These are phyloP conservation scores for Pelargonium australe DNA, from an alignment of 441 rosid genomes.

Conservation along the genomic window DNA sequence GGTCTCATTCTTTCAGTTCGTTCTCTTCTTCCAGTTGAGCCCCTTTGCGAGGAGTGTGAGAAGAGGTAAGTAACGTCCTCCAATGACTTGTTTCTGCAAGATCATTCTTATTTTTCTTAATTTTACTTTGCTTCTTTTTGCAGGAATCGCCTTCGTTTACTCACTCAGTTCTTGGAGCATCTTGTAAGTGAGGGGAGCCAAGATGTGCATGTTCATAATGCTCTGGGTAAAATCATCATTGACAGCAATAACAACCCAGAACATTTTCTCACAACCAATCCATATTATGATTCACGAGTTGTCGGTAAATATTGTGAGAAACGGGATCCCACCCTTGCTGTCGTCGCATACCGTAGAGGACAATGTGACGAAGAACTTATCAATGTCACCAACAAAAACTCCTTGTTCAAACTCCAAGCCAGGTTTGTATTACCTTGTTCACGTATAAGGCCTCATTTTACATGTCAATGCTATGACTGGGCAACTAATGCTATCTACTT, in stretches of 20 bases:
- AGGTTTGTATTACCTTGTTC: slow-evolving; percentile 47
- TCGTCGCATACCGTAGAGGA: slow-evolving; percentile 96
- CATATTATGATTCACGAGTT: slow-evolving; percentile 93
- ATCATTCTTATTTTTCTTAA: neutral
- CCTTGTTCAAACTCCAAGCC: slow-evolving; percentile 95
- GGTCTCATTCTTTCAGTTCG: slow-evolving; percentile 95
- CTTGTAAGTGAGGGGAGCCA: slow-evolving; percentile 99
- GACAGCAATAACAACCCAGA: slow-evolving; percentile 99
- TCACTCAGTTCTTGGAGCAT: slow-evolving; percentile 99
- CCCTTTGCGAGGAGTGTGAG: slow-evolving; percentile 96
- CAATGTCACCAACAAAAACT: slow-evolving; percentile 92
- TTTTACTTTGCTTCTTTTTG: slow-evolving; percentile 18
- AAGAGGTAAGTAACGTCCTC: slow-evolving; percentile 50
- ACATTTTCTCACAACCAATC: slow-evolving; percentile 97
- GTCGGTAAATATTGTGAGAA: slow-evolving; percentile 99
- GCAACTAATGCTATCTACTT: slow-evolving; percentile 13
- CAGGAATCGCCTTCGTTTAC: slow-evolving; percentile 98
- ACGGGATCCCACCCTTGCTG: slow-evolving; percentile 99
- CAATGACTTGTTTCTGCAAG: slow-evolving; percentile 1
- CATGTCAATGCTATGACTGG: slow-evolving; percentile 5
- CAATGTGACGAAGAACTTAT: slow-evolving; percentile 98
- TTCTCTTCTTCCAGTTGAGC: slow-evolving; percentile 97
- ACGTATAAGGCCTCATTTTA: slow-evolving; percentile 11
- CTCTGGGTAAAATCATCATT: slow-evolving; percentile 96
- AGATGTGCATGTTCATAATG: slow-evolving; percentile 99